Conservation (phyloP, 2,329 filamentous ascomycete species). For the Plectosphaerella cucumerina region DNA sequence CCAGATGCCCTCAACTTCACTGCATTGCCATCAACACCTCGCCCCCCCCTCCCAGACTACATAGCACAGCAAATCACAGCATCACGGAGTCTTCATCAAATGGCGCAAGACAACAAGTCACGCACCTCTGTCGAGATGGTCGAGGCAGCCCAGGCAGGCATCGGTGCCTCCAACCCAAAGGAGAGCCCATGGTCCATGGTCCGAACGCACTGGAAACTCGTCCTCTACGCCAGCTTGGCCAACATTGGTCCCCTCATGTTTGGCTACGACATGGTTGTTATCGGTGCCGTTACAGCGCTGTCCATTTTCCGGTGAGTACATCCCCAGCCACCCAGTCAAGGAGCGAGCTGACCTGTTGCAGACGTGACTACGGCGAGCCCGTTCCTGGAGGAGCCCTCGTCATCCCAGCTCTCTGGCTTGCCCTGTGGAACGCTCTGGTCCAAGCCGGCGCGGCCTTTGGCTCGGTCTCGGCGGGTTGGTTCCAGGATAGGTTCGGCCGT, state of each 20-base stretch:
- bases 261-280: constrained; percentile 4
- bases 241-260: constrained; percentile 6
- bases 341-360: background rate
- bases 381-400: background rate
- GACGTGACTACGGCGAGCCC: constrained; percentile 1
- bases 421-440: constrained; percentile 3
- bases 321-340: background rate
- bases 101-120: background rate
- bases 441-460: constrained; percentile 1
- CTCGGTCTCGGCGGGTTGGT: constrained; percentile 1
- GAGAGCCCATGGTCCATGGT: background rate
- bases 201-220: background rate
- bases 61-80: background rate
- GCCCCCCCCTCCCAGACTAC: no score
- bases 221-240: background rate
- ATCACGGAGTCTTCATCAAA: background rate
- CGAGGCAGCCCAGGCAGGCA: background rate
- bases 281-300: constrained; percentile 2
- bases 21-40: no score
- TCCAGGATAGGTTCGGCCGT: constrained; percentile 2
- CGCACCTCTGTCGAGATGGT: background rate
- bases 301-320: constrained; percentile 1
- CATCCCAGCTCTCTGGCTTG: constrained; percentile 4
- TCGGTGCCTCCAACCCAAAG: background rate
- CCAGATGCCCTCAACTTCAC: no score